Conservation (phyloP, 257 asterid species). For the Schizonepeta tenuifolia region DNA sequence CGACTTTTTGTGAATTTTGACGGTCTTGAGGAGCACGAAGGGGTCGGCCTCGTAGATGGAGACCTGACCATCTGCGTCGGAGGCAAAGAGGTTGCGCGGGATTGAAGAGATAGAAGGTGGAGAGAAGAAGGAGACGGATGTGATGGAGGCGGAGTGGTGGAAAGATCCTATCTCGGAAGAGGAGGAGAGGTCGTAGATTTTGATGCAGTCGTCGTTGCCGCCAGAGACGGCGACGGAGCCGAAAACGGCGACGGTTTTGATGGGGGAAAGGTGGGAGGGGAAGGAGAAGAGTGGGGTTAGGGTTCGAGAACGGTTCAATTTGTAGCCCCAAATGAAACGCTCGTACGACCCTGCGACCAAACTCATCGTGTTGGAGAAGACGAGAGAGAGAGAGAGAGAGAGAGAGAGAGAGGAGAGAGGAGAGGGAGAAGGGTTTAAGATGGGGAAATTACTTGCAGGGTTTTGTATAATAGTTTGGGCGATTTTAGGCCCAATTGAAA, state of each 20-base stretch:
- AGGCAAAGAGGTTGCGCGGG: conserved; percentile 82
- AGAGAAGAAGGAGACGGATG: conserved; percentile 76
- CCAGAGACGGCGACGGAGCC: conserved; percentile 93
- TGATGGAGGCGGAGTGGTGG: conserved; percentile 68
- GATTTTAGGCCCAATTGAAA: conserved; percentile 5
- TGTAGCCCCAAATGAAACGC: conserved; percentile 96
- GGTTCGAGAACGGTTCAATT: conserved; percentile 43
- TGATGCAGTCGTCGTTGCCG: conserved; percentile 91
- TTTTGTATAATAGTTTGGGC: not conserved
- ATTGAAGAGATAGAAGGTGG: conserved; percentile 62
- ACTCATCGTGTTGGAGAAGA: conserved; percentile 50
- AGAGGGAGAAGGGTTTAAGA: conserved; percentile 27
- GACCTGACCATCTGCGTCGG: conserved; percentile 67
- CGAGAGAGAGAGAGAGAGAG: not conserved
- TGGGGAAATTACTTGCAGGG: not conserved
- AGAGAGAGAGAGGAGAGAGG: not conserved
- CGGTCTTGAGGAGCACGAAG: conserved; percentile 75
- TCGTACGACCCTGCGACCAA: conserved; percentile 94
- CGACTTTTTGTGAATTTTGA: conserved; percentile 66
- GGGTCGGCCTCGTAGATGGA: conserved; percentile 89
- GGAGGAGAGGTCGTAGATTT: conserved; percentile 84
- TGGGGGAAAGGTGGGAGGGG: conserved; percentile 92
- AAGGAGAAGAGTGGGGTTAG: conserved; percentile 76
- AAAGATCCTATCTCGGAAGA: conserved; percentile 85
- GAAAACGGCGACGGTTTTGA: conserved; percentile 82